Percentiles rank a stretch among this genome's conserved stretches.
phyloP scores from a whole-genome alignment of 345 rosid species.

The Aegle marmelos region DNA sequence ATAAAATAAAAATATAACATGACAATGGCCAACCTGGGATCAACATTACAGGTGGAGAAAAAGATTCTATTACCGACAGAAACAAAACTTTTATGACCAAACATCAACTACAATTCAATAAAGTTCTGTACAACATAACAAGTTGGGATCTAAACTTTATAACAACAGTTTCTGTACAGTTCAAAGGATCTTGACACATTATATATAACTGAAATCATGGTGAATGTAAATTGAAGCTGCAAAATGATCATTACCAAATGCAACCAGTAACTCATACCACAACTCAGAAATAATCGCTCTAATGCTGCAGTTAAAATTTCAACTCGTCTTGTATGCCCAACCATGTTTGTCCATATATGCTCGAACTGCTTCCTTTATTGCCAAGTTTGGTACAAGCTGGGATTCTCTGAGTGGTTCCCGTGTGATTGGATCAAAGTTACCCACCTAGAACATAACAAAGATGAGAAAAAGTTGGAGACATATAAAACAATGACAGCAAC shows the following conservation, averaged over 20 bases:
- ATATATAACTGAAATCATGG: background rate
- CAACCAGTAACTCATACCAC: background rate
- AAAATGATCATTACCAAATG: background rate
- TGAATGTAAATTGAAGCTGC: constrained; percentile 1
- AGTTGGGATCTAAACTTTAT: background rate
- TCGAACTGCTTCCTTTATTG: constrained; percentile 84
- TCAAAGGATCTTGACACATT: constrained; percentile 1
- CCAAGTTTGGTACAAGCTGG: constrained; percentile 68
- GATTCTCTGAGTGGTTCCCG: constrained; percentile 52
- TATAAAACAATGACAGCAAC: background rate
- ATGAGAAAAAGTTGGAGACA: background rate
- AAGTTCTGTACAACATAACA: constrained; percentile 12
- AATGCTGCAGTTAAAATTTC: background rate
- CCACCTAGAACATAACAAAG: constrained; percentile 47
- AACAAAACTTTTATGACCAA: background rate
- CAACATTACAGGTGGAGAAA: too few relatives aligned
- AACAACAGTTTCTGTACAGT: constrained; percentile 14
- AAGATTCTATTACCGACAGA: background rate
- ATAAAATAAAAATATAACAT: too few relatives aligned
- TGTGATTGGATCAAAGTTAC: constrained; percentile 84
- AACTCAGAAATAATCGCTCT: background rate
- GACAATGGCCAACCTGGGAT: too few relatives aligned
- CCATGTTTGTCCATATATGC: constrained; percentile 66
- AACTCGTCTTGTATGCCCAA: constrained; percentile 70
- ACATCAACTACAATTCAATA: background rate